phyloP scores from a whole-genome alignment of 257 asterid genomes.

The Apocynum venetum region DNA sequence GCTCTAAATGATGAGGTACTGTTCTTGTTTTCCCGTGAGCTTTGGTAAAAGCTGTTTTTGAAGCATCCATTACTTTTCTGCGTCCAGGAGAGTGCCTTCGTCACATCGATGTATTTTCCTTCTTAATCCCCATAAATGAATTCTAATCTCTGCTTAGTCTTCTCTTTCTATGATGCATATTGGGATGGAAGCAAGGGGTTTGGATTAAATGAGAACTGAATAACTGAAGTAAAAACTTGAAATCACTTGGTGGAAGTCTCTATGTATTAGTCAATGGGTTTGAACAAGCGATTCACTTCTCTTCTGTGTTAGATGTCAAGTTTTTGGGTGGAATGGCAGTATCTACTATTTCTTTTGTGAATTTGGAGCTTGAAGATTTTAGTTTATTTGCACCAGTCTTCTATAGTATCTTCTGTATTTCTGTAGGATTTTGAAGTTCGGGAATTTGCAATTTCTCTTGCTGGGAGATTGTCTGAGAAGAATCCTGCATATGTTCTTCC shows the following conservation, averaged over 20 bases:
- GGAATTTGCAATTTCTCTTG: slow-evolving; percentile 83
- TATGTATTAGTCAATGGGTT: background rate
- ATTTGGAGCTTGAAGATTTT: background rate
- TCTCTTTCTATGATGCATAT: background rate
- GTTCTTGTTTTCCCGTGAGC: background rate
- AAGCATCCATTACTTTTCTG: background rate
- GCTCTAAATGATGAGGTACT: slow-evolving; percentile 97
- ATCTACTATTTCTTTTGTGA: background rate
- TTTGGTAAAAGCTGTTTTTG: background rate
- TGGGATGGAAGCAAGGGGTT: background rate
- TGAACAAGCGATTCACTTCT: background rate
- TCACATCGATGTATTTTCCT: background rate
- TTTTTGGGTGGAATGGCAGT: background rate
- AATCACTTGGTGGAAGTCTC: background rate
- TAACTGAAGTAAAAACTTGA: background rate
- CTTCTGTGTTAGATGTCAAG: background rate
- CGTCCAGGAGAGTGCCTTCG: background rate
- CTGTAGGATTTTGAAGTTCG: slow-evolving; percentile 85
- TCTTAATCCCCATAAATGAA: background rate
- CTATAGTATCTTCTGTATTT: background rate
- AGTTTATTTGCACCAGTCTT: background rate
- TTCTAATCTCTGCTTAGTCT: background rate
- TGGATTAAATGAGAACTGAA: background rate
- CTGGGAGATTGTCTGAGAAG: slow-evolving; percentile 97
- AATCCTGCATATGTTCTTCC: slow-evolving; percentile 99